phyloP scores from a whole-genome alignment of 306 rosid genomes.

The Macrotyloma uniflorum region DNA sequence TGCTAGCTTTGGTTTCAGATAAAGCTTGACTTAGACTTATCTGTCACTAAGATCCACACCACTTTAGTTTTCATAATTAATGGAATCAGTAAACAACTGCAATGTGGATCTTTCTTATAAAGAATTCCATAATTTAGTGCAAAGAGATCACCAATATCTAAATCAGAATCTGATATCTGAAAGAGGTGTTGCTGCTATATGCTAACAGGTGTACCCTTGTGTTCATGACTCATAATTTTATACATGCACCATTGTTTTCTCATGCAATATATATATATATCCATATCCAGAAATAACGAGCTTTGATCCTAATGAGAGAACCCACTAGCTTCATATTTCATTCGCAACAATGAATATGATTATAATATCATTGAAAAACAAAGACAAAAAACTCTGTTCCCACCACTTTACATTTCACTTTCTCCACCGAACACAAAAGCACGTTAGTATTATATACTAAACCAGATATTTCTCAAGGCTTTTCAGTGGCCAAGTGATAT shows the following conservation, averaged over 20 bases:
- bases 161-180: background rate
- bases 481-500: slow-evolving; percentile 27
- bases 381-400: slow-evolving; percentile 5
- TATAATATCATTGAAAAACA: background rate
- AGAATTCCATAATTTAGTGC: background rate
- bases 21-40: background rate
- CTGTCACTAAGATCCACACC: background rate
- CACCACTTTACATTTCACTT: slow-evolving; percentile 35
- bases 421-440: slow-evolving; percentile 35
- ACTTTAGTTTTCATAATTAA: background rate
- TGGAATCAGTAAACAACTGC: background rate
- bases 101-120: slow-evolving; percentile 16
- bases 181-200: background rate
- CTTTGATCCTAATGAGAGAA: background rate
- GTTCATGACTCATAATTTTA: background rate
- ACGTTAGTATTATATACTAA: background rate
- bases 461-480: slow-evolving; percentile 12
- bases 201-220: slow-evolving; percentile 20
- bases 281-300: background rate
- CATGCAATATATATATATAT: background rate
- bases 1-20: background rate
- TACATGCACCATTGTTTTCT: slow-evolving; percentile 15
- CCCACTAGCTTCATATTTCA: slow-evolving; percentile 33
- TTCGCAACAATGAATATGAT: slow-evolving; percentile 22
- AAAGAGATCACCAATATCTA: slow-evolving; percentile 5